Evolutionary conservation across 768 basidiomycete species (phyloP), one percentile per base, ranked within the genome.

Genomic region (Leccinum boreale): DNA sequence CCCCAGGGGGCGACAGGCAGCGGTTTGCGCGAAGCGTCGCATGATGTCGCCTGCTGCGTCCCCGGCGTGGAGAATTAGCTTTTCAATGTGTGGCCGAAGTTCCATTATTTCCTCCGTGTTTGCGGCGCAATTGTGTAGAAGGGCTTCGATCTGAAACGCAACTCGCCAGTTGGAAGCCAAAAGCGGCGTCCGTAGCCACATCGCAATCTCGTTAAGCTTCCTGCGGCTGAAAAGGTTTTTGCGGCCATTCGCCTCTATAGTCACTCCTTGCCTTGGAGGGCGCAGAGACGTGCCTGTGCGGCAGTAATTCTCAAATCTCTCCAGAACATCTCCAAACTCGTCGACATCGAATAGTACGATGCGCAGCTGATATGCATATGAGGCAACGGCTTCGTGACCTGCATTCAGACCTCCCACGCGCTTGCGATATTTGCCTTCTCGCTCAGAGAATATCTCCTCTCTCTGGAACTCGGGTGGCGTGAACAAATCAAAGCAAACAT

Each of bases 121-220:
- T 21, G 92, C 75, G 19, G 82, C 70, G 0, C 81, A 81, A 58
- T 87, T 89, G 23, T 76, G 82, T 5, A 93, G 68, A 11, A 91
- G 74, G 0, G 84, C 81, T 67, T 90, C 90, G 28, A 92, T 73
- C 69, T 94, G 92, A 67, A 92, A 94, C 1, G 85, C 87, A 31
- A 90, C 78, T 4, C 75, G 70, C 87, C 88, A 92, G 23, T 66
- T 61, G 5, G 60, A 55, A 31, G 52, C 10, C 28, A 70, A 54
- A 14, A 80, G 75, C 48, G 86, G 77, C 4, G 68, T 70, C 29
- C 69, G 68, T 45, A 88, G 61, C 72, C 77, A 77, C 15, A 64
- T 66, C 15, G 75, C 73, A 9, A 89, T 67, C 9, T 70, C 72
- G 58, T 78, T 71, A 3, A 92, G 75, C 5, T 73, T 70, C 59